A percentile compares a stretch with the other conserved stretches of the same genome.
These are phyloP conservation scores for Scolecobasidium constrictum DNA, from an alignment of 2,329 filamentous ascomycete species.

Conservation along the genomic window DNA sequence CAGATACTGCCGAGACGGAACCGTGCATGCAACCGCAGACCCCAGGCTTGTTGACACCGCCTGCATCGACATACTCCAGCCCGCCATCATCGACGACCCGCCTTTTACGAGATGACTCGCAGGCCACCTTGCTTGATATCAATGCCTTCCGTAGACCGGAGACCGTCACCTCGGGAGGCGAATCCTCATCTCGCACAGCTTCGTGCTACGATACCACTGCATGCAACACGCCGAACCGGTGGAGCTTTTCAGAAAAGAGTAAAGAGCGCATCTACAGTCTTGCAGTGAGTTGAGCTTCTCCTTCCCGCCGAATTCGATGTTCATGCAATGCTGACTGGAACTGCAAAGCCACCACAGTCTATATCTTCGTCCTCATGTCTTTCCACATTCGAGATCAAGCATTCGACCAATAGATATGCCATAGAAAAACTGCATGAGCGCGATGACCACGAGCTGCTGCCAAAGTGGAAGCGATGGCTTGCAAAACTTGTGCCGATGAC, in stretches of 20 bases:
- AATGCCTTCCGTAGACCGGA: background rate
- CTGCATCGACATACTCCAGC: background rate
- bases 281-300: background rate
- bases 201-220: background rate
- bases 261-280: background rate
- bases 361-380: background rate
- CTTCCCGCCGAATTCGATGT: background rate
- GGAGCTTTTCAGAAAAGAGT: constrained; percentile 5
- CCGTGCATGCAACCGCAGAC: background rate
- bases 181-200: background rate
- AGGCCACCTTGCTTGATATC: background rate
- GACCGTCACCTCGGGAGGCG: background rate
- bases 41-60: no score
- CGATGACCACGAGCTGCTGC: constrained; percentile 26
- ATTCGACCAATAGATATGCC: constrained; percentile 13
- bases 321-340: background rate
- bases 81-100: background rate
- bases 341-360: background rate
- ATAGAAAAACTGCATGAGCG: constrained; percentile 15
- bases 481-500: constrained; percentile 24
- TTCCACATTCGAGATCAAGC: constrained; percentile 35
- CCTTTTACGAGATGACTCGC: background rate
- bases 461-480: constrained; percentile 25
- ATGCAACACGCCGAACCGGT: constrained; percentile 1
- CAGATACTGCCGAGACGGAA: background rate